These are phyloP conservation scores for Sclerotinia spermophila DNA, from an alignment of 2,329 filamentous ascomycete species.

Conservation along the genomic window DNA sequence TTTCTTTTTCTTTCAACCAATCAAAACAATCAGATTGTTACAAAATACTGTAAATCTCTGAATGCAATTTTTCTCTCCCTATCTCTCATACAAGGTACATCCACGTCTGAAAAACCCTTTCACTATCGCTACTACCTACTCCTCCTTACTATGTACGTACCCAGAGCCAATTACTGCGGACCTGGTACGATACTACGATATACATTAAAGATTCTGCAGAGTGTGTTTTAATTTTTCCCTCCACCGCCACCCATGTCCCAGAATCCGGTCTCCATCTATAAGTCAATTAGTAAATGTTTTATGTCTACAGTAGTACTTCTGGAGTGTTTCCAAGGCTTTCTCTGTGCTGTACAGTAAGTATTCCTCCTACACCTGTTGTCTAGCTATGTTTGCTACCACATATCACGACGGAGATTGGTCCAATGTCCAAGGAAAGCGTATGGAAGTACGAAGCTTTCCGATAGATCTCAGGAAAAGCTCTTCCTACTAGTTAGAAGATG, in stretches of 20 bases:
- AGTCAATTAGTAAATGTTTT: slow-evolving; percentile 9
- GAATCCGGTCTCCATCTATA: slow-evolving; percentile 68
- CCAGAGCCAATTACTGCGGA: not conserved
- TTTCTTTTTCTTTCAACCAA: not conserved
- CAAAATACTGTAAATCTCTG: slow-evolving; percentile 9
- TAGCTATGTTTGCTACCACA: not conserved
- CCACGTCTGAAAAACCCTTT: not conserved
- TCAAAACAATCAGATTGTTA: slow-evolving; percentile 3
- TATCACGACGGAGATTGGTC: not conserved
- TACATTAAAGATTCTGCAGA: not conserved
- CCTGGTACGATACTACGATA: not conserved
- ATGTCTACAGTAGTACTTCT: not conserved
- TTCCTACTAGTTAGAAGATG: slow-evolving; percentile 9
- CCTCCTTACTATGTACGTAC: not conserved
- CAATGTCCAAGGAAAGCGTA: not conserved
- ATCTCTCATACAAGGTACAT: not conserved
- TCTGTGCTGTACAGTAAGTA: not conserved
- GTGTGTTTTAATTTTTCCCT: not conserved
- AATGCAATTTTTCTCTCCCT: slow-evolving; percentile 6
- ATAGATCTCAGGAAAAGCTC: not conserved
- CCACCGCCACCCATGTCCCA: slow-evolving; percentile 61
- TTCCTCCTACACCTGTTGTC: not conserved
- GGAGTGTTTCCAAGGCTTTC: not conserved
- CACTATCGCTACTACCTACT: not conserved
- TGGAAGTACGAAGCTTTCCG: not conserved